A percentile compares a stretch with the other conserved stretches of the same genome.
These are phyloP conservation scores for Flaveria bidentis DNA, from an alignment of 129 eudicot genomes.

Conservation along the genomic window DNA sequence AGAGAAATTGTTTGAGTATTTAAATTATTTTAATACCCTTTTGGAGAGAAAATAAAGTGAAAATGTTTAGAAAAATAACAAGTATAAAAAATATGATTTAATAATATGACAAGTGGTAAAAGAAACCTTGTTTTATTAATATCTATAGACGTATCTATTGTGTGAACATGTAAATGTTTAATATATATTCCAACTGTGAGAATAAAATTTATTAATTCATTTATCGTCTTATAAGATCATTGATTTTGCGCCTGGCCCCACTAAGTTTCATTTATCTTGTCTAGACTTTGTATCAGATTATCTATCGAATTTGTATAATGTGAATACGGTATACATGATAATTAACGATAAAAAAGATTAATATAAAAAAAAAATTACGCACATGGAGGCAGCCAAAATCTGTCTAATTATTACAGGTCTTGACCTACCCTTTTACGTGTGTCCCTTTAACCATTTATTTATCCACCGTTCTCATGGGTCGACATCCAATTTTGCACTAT, in stretches of 20 bases:
- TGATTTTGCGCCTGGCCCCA: background rate
- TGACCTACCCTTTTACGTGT: slow-evolving; percentile 12
- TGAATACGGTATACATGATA: background rate
- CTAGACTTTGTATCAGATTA: background rate
- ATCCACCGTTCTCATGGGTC: slow-evolving; percentile 36
- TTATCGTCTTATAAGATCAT: background rate
- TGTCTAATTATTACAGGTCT: slow-evolving; percentile 5
- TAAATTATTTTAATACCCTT: too few relatives aligned
- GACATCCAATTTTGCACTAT: slow-evolving; percentile 22
- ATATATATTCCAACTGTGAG: background rate
- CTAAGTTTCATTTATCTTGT: background rate
- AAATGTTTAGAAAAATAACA: too few relatives aligned
- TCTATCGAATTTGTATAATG: background rate
- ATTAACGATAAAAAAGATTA: background rate
- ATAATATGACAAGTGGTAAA: too few relatives aligned
- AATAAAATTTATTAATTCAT: background rate
- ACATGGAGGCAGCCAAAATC: slow-evolving; percentile 28
- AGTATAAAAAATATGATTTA: too few relatives aligned
- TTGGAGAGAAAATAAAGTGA: too few relatives aligned
- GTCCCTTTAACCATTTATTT: slow-evolving; percentile 16
- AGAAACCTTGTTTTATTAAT: too few relatives aligned
- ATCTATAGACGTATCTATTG: background rate
- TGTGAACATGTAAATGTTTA: background rate
- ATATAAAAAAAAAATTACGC: background rate
- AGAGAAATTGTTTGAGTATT: too few relatives aligned